These are phyloP conservation scores for Dorcoceras hygrometricum DNA, from an alignment of 257 asterid species.

Conservation along the genomic window DNA sequence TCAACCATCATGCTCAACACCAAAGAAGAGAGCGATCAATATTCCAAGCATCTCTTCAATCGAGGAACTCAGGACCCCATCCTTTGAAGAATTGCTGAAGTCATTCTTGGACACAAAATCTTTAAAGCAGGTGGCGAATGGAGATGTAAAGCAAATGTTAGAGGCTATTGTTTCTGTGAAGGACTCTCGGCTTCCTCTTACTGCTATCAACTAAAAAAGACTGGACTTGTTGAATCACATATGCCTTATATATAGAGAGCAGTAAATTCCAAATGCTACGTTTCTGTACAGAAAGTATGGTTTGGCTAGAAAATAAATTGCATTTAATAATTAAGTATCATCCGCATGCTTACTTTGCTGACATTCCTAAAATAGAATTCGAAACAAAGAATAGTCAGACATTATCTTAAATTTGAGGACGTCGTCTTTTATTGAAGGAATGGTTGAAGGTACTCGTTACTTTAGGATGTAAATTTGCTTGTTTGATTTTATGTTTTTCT, in stretches of 20 bases:
- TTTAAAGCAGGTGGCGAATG: constrained; percentile 66
- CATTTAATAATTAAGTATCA: constrained; percentile 16
- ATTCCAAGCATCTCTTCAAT: constrained; percentile 70
- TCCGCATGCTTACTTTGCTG: constrained; percentile 16
- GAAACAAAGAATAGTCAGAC: too few relatives aligned
- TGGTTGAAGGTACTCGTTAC: too few relatives aligned
- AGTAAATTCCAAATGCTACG: neutral
- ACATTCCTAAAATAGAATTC: too few relatives aligned
- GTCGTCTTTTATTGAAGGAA: too few relatives aligned
- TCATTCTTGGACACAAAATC: constrained; percentile 80
- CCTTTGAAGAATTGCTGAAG: constrained; percentile 75
- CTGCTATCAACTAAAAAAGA: constrained; percentile 52
- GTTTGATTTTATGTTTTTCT: too few relatives aligned
- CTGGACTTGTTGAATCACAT: neutral
- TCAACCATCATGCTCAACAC: constrained; percentile 88
- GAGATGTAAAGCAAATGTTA: constrained; percentile 60
- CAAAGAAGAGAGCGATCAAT: constrained; percentile 56
- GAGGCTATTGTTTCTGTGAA: constrained; percentile 57
- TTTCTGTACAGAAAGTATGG: constrained; percentile 35
- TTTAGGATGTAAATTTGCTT: too few relatives aligned
- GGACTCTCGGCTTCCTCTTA: constrained; percentile 80
- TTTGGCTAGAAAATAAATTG: constrained; percentile 21
- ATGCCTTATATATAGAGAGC: constrained; percentile 17
- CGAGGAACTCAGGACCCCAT: constrained; percentile 84
- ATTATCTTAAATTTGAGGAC: too few relatives aligned